Base-by-base conservation (phyloP, 495 filamentous ascomycete species). In the Daldinia bambusicola region DNA sequence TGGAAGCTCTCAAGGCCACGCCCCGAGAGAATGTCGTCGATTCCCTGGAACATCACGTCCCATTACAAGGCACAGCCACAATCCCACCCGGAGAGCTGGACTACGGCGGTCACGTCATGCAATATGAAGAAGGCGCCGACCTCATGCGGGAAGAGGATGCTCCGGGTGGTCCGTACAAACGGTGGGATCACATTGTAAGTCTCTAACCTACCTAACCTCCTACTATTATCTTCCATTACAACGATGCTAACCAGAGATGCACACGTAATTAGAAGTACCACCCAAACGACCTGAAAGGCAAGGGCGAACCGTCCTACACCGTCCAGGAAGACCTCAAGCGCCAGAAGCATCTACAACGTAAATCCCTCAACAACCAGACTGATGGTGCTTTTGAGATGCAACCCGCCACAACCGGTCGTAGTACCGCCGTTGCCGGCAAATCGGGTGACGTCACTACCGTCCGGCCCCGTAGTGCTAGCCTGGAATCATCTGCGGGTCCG, bases 101-200 rank as follows among this genome's bases (percentile, higher is more conserved):
- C 63, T 72, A 83, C 5, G 84, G 86, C 30, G 94, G 94, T 0
- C 84, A 88, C 36, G 81, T 84, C 0, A 92, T 97, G 80, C 63
- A 89, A 0, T 99, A 99, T 73, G 83, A 93, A 71, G 95, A 99
- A 75, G 95, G 94, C 2, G 83, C 89, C 0, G 92, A 98, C 66
- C 81, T 97, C 80, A 93, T 92, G 89, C 84, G 89, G 16, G 93
- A 96, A 64, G 63, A 70, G 0, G 84, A 86, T 57, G 87, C 86
- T 2, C 76, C 77, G 0, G 89, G 89, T 16, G 89, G 87, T 1
- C 75, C 85, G 0, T 93, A 93, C 69, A 90, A 85, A 75, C 79
- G 90, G 52, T 95, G 88, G 84, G 83, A 86, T 10, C 86, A 86
- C 40, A 74, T 91, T 30, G 91, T 94, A 84, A 73, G 90, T 84